Evolutionary conservation across 805 yeast species (phyloP).

Genomic region (Vanderwaltozyma tropicalis): DNA sequence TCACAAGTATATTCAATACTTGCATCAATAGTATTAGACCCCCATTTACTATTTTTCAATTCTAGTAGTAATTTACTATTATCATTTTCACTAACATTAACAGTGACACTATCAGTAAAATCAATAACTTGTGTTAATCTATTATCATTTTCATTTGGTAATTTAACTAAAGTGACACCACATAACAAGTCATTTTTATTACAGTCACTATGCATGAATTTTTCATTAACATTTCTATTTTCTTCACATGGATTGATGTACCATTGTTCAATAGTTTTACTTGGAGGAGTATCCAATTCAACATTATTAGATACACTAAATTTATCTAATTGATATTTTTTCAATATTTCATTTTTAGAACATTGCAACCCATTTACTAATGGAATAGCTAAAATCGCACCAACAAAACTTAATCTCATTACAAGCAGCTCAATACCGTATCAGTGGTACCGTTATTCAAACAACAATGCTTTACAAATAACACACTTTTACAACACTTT

Average conservation of each 20-base stretch:
- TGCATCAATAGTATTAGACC: constrained; percentile 42
- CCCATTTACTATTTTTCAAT: constrained; percentile 60
- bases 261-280: constrained; percentile 54
- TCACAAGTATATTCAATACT: constrained; percentile 40
- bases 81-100: constrained; percentile 24
- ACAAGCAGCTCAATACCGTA: too few species aligned
- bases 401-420: background rate
- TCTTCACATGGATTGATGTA: constrained; percentile 58
- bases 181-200: constrained; percentile 68
- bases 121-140: constrained; percentile 54
- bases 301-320: constrained; percentile 28
- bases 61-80: constrained; percentile 30
- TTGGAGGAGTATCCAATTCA: constrained; percentile 66
- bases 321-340: constrained; percentile 14
- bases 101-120: constrained; percentile 28
- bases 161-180: constrained; percentile 49
- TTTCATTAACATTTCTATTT: constrained; percentile 19
- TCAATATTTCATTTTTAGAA: constrained; percentile 15
- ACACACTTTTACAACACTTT: too few species aligned
- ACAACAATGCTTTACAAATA: too few species aligned
- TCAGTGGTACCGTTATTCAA: too few species aligned
- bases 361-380: constrained; percentile 8
- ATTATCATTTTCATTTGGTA: constrained; percentile 32
- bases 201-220: constrained; percentile 41
- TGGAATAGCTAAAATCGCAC: background rate